These are phyloP conservation scores for Aspergillus affinis DNA, from an alignment of 495 filamentous ascomycete genomes.

Conservation along the genomic window DNA sequence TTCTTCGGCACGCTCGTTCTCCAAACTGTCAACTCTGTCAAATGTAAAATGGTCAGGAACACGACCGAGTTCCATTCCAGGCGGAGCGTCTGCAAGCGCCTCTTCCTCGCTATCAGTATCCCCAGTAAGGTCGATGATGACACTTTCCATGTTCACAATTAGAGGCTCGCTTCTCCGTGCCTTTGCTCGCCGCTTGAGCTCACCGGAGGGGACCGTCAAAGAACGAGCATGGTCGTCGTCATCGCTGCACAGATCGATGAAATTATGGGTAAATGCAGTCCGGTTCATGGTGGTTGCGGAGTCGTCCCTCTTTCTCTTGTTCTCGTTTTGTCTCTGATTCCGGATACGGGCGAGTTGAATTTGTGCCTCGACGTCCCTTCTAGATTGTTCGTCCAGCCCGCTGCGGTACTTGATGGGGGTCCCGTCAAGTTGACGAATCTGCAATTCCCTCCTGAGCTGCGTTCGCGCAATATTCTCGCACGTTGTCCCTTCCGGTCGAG, in stretches of 20 bases:
- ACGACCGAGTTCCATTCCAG: neutral
- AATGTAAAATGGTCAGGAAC: neutral
- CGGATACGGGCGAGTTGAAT: constrained; percentile 30
- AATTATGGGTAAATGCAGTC: neutral
- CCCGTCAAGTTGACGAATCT: constrained; percentile 34
- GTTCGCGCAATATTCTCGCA: constrained; percentile 16
- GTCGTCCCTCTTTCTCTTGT: constrained; percentile 19
- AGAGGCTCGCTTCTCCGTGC: neutral
- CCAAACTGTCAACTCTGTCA: neutral
- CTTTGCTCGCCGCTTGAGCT: constrained; percentile 11
- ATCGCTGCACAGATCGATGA: constrained; percentile 24
- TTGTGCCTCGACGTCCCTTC: constrained; percentile 18
- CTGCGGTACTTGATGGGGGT: constrained; percentile 17
- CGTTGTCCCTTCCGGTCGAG: constrained; percentile 28
- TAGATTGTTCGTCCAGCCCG: constrained; percentile 23
- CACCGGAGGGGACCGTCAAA: neutral
- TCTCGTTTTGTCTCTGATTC: constrained; percentile 20
- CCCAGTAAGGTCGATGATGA: constrained; percentile 35
- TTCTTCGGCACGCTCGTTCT: neutral
- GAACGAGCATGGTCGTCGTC: constrained; percentile 12
- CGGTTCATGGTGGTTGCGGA: neutral
- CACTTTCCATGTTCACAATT: constrained; percentile 14
- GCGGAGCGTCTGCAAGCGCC: neutral
- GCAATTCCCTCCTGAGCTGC: constrained; percentile 22
- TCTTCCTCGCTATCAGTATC: constrained; percentile 27